These are phyloP conservation scores for Punica granatum DNA, from an alignment of 345 rosid genomes.

Conservation along the genomic window DNA sequence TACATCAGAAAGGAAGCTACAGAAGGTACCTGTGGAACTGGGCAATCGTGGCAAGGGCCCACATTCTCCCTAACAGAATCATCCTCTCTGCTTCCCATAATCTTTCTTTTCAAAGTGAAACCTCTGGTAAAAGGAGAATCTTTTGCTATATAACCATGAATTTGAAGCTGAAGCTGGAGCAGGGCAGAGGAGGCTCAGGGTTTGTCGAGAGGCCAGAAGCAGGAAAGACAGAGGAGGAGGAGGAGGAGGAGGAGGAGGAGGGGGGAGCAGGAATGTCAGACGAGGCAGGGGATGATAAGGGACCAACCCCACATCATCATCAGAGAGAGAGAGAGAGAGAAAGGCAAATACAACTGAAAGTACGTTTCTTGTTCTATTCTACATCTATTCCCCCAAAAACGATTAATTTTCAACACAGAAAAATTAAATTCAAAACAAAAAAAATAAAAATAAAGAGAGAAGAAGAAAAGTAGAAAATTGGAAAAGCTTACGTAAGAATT, in stretches of 20 bases:
- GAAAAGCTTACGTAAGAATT: not conserved
- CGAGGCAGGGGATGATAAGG: not conserved
- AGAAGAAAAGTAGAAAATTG: too few relatives aligned
- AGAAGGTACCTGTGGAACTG: not conserved
- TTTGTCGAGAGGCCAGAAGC: not conserved
- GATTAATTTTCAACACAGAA: not conserved
- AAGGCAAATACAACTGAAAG: not conserved
- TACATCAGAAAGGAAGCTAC: not conserved
- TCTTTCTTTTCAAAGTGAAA: not conserved
- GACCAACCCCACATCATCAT: not conserved
- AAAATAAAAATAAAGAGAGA: too few relatives aligned
- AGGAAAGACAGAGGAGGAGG: not conserved
- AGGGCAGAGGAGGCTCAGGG: not conserved
- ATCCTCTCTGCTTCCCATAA: not conserved
- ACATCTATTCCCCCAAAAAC: too few relatives aligned
- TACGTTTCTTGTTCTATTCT: not conserved
- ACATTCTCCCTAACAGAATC: slow-evolving; percentile 1
- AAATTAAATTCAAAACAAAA: not conserved
- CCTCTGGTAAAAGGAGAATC: not conserved
- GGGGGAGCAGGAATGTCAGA: not conserved
- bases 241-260: not conserved
- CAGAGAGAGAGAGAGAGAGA: not conserved
- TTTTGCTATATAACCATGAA: not conserved
- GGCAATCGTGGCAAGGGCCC: not conserved
- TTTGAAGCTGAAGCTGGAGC: not conserved